Percentiles rank a stretch among this genome's conserved stretches.
These are phyloP conservation scores for Geoglossum cookeanum DNA, from an alignment of 2,329 filamentous ascomycete species.

Conservation along the genomic window DNA sequence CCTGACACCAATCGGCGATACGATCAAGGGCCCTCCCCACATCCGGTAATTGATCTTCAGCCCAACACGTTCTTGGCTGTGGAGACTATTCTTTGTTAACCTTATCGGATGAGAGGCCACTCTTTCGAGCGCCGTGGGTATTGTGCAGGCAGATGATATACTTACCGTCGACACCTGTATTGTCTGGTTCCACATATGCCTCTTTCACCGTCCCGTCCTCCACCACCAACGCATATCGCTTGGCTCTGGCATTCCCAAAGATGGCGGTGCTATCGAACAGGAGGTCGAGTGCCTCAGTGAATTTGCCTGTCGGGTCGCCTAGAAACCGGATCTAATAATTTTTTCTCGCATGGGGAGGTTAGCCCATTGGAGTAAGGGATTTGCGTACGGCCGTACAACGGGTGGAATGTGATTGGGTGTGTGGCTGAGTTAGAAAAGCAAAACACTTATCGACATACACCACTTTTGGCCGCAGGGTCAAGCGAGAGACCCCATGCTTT, in stretches of 20 bases:
- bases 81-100: conserved; percentile 21
- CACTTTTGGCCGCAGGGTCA: conserved; percentile 54
- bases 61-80: conserved; percentile 30
- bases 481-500: conserved; percentile 71
- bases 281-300: conserved; percentile 69
- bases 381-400: conserved; percentile 2
- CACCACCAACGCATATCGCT: conserved; percentile 70
- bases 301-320: conserved; percentile 58
- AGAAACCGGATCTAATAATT: conserved; percentile 63
- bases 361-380: neutral
- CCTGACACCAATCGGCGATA: neutral
- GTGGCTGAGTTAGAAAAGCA: neutral
- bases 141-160: conserved; percentile 3
- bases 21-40: neutral
- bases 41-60: conserved; percentile 11
- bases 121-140: conserved; percentile 7
- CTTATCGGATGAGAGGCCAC: neutral
- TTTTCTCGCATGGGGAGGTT: neutral
- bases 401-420: conserved; percentile 2
- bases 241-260: conserved; percentile 67
- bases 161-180: conserved; percentile 60
- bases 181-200: conserved; percentile 71
- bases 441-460: conserved; percentile 35
- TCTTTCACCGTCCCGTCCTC: conserved; percentile 73
- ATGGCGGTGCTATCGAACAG: conserved; percentile 61